A percentile compares a stretch with the other conserved stretches of the same genome.
Evolutionary conservation across 805 yeast species (phyloP).

Genomic region (Pichia gijzeniarum): DNA sequence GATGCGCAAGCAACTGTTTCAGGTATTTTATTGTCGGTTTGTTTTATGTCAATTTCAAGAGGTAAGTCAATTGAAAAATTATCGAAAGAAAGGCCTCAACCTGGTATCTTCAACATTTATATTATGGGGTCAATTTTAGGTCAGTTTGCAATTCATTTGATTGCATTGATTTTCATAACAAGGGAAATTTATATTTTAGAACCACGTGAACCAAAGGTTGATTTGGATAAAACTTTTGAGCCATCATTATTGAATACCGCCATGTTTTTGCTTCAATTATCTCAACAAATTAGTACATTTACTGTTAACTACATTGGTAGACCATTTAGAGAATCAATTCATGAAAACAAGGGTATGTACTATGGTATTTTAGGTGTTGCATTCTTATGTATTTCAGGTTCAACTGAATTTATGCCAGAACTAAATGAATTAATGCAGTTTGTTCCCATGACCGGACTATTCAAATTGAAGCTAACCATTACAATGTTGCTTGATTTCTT

Average conservation of each 20-base stretch:
- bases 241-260: slow-evolving; percentile 96
- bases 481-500: slow-evolving; percentile 72
- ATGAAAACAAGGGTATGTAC: slow-evolving; percentile 93
- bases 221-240: slow-evolving; percentile 77
- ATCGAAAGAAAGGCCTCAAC: slow-evolving; percentile 93
- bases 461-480: slow-evolving; percentile 71
- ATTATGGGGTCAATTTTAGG: slow-evolving; percentile 97
- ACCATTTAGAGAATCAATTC: slow-evolving; percentile 89
- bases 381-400: slow-evolving; percentile 79
- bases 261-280: slow-evolving; percentile 86
- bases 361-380: slow-evolving; percentile 91
- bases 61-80: slow-evolving; percentile 86
- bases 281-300: slow-evolving; percentile 95
- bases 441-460: slow-evolving; percentile 72
- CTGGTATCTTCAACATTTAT: slow-evolving; percentile 90
- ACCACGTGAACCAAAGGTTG: slow-evolving; percentile 88
- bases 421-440: slow-evolving; percentile 86
- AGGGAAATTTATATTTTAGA: slow-evolving; percentile 78
- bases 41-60: slow-evolving; percentile 92
- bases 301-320: slow-evolving; percentile 97
- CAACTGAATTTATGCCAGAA: slow-evolving; percentile 94
- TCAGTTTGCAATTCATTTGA: slow-evolving; percentile 90
- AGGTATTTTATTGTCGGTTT: slow-evolving; percentile 86
- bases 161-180: slow-evolving; percentile 76
- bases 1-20: slow-evolving; percentile 97